Conservation (phyloP, 73 alveolate genomes). For the Uronychia binucleata region DNA sequence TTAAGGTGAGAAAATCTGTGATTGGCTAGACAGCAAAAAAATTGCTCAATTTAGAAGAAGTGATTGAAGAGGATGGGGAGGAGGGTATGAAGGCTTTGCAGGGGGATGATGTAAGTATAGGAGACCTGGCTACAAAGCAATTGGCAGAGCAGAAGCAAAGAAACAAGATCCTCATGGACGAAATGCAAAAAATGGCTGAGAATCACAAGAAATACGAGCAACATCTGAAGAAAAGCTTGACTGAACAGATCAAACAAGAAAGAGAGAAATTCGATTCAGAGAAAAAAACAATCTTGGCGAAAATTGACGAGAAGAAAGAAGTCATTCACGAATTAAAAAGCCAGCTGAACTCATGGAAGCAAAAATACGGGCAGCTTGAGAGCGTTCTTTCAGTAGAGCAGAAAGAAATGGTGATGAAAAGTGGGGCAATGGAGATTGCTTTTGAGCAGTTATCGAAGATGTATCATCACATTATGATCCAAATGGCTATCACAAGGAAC, state of each 20-base stretch:
- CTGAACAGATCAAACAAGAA: conserved; percentile 1
- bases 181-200: not conserved
- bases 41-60: not conserved
- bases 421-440: not conserved
- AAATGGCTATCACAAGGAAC: not conserved
- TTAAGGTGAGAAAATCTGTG: too few species aligned
- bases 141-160: not conserved
- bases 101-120: not conserved
- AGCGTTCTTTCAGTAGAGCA: not conserved
- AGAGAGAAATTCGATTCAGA: not conserved
- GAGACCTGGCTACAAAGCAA: not conserved
- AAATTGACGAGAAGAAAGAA: not conserved
- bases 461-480: not conserved
- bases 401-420: not conserved
- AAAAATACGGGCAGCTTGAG: not conserved
- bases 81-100: not conserved
- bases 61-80: not conserved
- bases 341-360: not conserved
- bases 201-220: not conserved
- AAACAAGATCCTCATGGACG: not conserved
- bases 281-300: not conserved
- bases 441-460: not conserved
- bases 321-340: not conserved
- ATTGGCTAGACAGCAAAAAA: not conserved
- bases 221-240: not conserved